These are phyloP conservation scores for Penicillium palitans DNA, from an alignment of 2,329 filamentous ascomycete species.

Conservation along the genomic window DNA sequence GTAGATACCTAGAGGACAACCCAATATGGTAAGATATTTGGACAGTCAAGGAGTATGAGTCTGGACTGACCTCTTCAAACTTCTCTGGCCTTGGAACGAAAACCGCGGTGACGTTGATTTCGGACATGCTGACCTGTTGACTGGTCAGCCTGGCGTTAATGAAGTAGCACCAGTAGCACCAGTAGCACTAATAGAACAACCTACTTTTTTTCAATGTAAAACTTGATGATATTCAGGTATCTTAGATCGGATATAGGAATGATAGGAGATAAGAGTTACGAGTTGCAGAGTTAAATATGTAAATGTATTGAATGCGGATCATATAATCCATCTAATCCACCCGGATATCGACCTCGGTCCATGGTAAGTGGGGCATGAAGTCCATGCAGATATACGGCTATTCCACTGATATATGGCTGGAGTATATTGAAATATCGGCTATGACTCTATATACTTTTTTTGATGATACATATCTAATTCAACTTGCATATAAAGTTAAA, in stretches of 20 bases:
- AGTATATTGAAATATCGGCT: neutral
- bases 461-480: too few relatives aligned
- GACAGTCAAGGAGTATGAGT: neutral
- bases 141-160: neutral
- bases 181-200: neutral
- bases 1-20: slow-evolving; percentile 24
- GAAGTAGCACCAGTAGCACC: neutral
- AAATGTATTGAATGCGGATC: slow-evolving; percentile 5
- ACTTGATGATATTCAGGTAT: neutral
- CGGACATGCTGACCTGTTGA: slow-evolving; percentile 25
- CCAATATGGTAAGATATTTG: neutral
- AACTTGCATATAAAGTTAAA: neutral
- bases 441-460: neutral
- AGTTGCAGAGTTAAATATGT: neutral
- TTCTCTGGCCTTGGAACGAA: slow-evolving; percentile 35
- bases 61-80: slow-evolving; percentile 30
- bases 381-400: neutral
- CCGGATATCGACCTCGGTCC: slow-evolving; percentile 18
- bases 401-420: neutral
- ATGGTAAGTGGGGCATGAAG: slow-evolving; percentile 17
- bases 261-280: neutral
- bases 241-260: neutral
- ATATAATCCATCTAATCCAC: slow-evolving; percentile 7
- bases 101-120: slow-evolving; percentile 34
- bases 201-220: neutral